A percentile compares a stretch with the other conserved stretches of the same genome.
phyloP scores from a whole-genome alignment of 768 basidiomycete genomes.

The Termitomyces sp. region DNA sequence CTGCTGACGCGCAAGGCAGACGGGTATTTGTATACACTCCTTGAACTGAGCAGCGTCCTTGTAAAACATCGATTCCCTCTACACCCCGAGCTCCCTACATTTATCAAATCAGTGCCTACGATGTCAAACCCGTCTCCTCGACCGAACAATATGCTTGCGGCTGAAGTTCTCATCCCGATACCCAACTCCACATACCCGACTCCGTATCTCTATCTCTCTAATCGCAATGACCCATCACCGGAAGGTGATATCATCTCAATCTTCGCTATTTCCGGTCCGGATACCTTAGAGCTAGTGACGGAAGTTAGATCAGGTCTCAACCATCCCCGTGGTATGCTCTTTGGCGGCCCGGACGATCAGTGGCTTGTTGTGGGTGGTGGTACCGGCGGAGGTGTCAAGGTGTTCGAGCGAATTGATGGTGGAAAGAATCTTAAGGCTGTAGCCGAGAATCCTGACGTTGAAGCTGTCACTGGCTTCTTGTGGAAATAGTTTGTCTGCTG shows the following conservation, averaged over 20 bases:
- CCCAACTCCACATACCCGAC: slow-evolving; percentile 49
- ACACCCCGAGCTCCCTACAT: slow-evolving; percentile 35
- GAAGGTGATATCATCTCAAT: slow-evolving; percentile 74
- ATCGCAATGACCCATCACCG: slow-evolving; percentile 67
- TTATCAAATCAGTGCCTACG: slow-evolving; percentile 44
- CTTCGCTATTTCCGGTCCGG: slow-evolving; percentile 49
- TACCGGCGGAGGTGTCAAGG: slow-evolving; percentile 61
- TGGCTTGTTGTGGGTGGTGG: slow-evolving; percentile 67
- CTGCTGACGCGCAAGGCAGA: slow-evolving; percentile 32
- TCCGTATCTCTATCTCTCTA: slow-evolving; percentile 69
- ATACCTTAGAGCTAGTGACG: slow-evolving; percentile 44
- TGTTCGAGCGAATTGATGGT: slow-evolving; percentile 63
- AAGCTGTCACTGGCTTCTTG: slow-evolving; percentile 53
- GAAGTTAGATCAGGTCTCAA: slow-evolving; percentile 69
- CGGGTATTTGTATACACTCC: slow-evolving; percentile 58
- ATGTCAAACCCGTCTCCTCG: slow-evolving; percentile 41
- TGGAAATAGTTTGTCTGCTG: slow-evolving; percentile 33
- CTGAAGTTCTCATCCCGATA: slow-evolving; percentile 63
- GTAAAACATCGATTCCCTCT: slow-evolving; percentile 51
- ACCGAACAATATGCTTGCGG: slow-evolving; percentile 55
- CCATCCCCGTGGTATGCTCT: slow-evolving; percentile 66
- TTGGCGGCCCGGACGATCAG: slow-evolving; percentile 58
- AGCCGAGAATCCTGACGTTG: slow-evolving; percentile 40
- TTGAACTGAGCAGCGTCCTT: slow-evolving; percentile 62
- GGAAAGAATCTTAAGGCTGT: slow-evolving; percentile 54